phyloP scores from a whole-genome alignment of 2,329 filamentous ascomycete species.

The Aspergillus sp. region DNA sequence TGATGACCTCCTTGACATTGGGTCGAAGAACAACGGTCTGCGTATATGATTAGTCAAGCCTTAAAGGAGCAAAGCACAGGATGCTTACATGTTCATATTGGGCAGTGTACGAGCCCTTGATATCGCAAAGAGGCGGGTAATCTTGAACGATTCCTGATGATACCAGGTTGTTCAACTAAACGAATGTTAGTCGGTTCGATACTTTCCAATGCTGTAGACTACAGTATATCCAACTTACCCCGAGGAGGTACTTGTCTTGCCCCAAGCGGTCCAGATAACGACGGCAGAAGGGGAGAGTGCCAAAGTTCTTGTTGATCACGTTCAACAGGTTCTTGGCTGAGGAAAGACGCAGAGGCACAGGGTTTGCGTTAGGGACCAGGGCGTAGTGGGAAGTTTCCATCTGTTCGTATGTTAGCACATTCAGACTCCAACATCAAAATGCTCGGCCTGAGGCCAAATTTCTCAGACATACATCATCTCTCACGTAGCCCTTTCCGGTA shows the following conservation, averaged over 20 bases:
- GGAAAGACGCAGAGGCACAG: conserved; percentile 69
- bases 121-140: conserved; percentile 83
- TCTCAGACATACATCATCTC: conserved; percentile 66
- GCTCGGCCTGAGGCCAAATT: too few species aligned
- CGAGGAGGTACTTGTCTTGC: conserved; percentile 88
- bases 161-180: conserved; percentile 78
- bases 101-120: conserved; percentile 91
- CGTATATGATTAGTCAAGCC: neutral
- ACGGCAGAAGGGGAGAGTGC: conserved; percentile 84
- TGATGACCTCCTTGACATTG: conserved; percentile 82
- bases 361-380: conserved; percentile 65
- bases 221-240: conserved; percentile 50
- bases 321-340: conserved; percentile 82
- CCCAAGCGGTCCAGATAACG: conserved; percentile 90
- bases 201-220: too few species aligned
- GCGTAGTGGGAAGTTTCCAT: conserved; percentile 87
- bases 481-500: conserved; percentile 82
- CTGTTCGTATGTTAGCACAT: conserved; percentile 29
- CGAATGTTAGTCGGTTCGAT: conserved; percentile 9
- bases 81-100: conserved; percentile 86
- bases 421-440: too few species aligned
- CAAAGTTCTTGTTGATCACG: conserved; percentile 94
- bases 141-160: conserved; percentile 78
- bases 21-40: conserved; percentile 73
- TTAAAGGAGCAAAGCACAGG: neutral